Evolutionary conservation across 2,329 filamentous ascomycete species (phyloP), one percentile per base, ranked within the genome.

Genomic region (Cryphonectria carpinicola): DNA sequence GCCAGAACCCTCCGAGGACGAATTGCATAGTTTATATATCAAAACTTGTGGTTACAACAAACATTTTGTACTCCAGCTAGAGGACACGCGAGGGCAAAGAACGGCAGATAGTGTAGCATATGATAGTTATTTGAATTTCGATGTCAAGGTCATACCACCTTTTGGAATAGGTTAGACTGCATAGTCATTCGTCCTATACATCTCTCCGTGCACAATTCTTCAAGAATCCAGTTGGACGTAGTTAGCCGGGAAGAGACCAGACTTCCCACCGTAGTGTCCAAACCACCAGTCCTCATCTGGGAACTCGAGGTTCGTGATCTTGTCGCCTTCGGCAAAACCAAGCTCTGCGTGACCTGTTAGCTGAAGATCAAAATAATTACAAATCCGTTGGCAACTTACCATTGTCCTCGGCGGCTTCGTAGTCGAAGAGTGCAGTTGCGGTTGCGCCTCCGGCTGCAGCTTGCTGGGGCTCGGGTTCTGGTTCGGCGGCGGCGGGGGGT

Each of bases 221-320:
- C 74, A 78, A 28, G 73, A 67, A 73, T 89, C 81, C 68, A 91
- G 81, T 79, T 90, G 83, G 73, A 92, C 90, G 76, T 92, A 92
- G 79, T 92, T 92, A 78, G 90, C 87, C 17, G 90, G 90, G 88
- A 99, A 99, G 62, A 99, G 86, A 73, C 96, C 96, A 41, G 88
- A 88, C 70, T 91, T 88, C 66, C 94, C 94, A 37, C 90, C 86
- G 81, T 92, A 97, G 77, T 93, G 90, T 71, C 96, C 96, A 76
- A 95, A 92, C 96, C 96, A 99, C 96, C 96, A 99, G 79, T 99
- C 96, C 75, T 98, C 95, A 77, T 98, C 96, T 2, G 96, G 96
- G 82, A 98, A 98, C 84, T 98, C 93, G 74, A 99, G 84, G 78
- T 92, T 88, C 39, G 88, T 92, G 76, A 99, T 92, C 73, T 85